Conservation (phyloP, 495 filamentous ascomycete species). For the Penicillium paradoxum region DNA sequence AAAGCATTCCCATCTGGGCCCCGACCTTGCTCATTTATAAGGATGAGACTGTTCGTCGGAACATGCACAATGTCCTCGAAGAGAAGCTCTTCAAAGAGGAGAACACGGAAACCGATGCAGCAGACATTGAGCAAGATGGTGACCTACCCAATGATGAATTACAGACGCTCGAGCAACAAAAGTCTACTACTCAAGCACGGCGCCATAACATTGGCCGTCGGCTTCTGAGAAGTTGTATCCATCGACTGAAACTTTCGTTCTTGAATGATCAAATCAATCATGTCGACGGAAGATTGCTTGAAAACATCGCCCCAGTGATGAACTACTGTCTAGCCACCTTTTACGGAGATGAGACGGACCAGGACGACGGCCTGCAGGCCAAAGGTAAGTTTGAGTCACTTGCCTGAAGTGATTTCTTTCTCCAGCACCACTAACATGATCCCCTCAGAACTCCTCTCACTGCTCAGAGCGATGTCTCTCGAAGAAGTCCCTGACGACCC, state of each 20-base stretch:
- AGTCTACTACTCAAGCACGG: slow-evolving; percentile 5
- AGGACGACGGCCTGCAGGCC: slow-evolving; percentile 26
- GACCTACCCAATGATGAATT: slow-evolving; percentile 18
- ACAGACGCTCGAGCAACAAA: neutral
- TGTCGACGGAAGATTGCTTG: slow-evolving; percentile 35
- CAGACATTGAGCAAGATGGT: neutral
- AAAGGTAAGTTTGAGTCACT: slow-evolving; percentile 30
- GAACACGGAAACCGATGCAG: slow-evolving; percentile 7
- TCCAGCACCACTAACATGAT: slow-evolving; percentile 5
- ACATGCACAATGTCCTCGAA: slow-evolving; percentile 52
- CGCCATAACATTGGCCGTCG: slow-evolving; percentile 28
- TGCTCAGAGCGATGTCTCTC: slow-evolving; percentile 33
- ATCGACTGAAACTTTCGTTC: slow-evolving; percentile 30
- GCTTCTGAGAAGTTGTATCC: slow-evolving; percentile 33
- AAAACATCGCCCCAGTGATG: slow-evolving; percentile 36
- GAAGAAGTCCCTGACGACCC: slow-evolving; percentile 36
- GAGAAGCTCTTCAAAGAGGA: slow-evolving; percentile 48
- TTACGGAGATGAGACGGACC: slow-evolving; percentile 41
- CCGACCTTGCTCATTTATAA: slow-evolving; percentile 63
- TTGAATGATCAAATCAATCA: slow-evolving; percentile 18
- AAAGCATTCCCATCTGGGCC: slow-evolving; percentile 57
- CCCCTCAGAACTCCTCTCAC: slow-evolving; percentile 23
- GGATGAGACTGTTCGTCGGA: slow-evolving; percentile 49
- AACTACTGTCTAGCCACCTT: slow-evolving; percentile 39
- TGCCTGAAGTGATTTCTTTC: neutral